Base-by-base conservation (phyloP, 176 grass and related monocot genomes). In the Musa troglodytarum region DNA sequence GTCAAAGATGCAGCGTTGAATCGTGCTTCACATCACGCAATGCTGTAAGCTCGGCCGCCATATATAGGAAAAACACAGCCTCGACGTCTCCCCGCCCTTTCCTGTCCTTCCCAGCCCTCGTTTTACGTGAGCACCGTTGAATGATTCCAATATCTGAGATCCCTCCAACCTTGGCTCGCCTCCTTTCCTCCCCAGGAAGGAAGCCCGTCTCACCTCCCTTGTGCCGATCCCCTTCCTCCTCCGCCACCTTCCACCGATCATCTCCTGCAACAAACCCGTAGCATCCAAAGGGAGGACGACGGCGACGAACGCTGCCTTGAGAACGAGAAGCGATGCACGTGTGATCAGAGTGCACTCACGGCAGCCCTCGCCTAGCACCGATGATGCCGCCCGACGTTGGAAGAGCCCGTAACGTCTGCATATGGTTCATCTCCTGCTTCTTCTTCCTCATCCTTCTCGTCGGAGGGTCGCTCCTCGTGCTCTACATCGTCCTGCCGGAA, bases 401-500 rank as follows among this genome's bases (percentile, higher is more conserved):
- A 11, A 50, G 34, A 69, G 5, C 67, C 67, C 25, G 29, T 11
- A 19, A 51, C 70, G 7, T 20, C 7, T 88, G 86, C 68, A 69
- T 92, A 11, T 92, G 89, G 89, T 0, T 80, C 23, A 50, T 87
- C 49, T 73, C 84, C 52, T 54, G 52, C 19, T 66, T 87, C 49
- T 78, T 92, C 1, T 80, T 92, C 69, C 26, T 87, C 25, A 64
- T 65, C 63, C 63, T 88, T 73, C 81, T 92, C 52, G 62, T 67
- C 51, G 89, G 86, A 63, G 89, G 86, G 20, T 74, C 53, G 29
- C 88, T 81, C 81, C 83, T 92, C 8, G 65, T 69, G 6, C 70
- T 73, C 77, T 92, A 85, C 85, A 68, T 88, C 25, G 28, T 77
- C 25, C 81, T 88, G 69, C 86, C 89, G 43, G 83, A 75, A 14